Base-by-base conservation (phyloP, 495 filamentous ascomycete genomes). In the Neurospora tetraspora region DNA sequence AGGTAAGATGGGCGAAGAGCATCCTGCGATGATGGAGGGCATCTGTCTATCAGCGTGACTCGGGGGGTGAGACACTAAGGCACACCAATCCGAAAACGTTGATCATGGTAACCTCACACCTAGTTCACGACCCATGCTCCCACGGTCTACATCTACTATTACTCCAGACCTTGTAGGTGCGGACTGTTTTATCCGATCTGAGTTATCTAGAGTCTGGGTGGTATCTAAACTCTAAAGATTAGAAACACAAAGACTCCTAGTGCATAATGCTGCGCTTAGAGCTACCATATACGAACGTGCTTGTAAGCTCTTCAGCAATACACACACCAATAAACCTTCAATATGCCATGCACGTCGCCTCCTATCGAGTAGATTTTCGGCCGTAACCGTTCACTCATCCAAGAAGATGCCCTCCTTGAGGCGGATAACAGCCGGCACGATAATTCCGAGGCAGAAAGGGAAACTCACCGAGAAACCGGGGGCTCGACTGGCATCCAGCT, bases 1-100 rank as follows among this genome's bases (percentile, higher is more conserved):
- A 59, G 38, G 38, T 16, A 47, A 71, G 74, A 70, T 70, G 74
- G 65, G 74, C 70, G 40, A 70, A 43, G 39, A 68, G 53, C 53
- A 70, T 70, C 42, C 72, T 70, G 74, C 37, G 43, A 31, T 65
- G 27, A 65, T 37, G 70, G 73, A 75, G 71, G 39, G 65, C 68
- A 73, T 71, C 70, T 39, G 72, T 61, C 39, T 59, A 71, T 71
- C 74, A 76, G 73, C 75, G 78, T 78, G 77, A 80, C 79, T 79
- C 70, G 70, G 59, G 61, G 72, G 65, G 76, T 80, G 79, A 80
- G 79, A 80, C 79, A 80, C 68, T 53, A 74, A 76, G 75, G 73
- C 77, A 79, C 78, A 80, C 78, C 73, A 77, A 74, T 47, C 27
- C 39, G 45, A 40, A n/a, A 72, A 65, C 53, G n/a, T 43, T 39